phyloP scores from a whole-genome alignment of 2,329 filamentous ascomycete genomes.

The Chrysoporthe puriensis region DNA sequence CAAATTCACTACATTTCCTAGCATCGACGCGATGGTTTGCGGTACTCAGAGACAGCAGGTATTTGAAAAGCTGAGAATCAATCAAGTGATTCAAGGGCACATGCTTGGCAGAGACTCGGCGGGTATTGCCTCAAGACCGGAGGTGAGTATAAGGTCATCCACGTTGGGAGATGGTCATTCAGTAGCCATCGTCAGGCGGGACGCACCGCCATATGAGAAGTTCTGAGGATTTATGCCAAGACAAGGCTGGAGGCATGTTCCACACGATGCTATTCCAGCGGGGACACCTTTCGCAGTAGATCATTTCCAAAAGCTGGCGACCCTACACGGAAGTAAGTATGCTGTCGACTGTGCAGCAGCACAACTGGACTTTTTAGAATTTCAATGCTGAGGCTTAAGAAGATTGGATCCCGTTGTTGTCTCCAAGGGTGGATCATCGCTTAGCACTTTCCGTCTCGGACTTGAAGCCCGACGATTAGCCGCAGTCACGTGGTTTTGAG shows the following conservation, averaged over 20 bases:
- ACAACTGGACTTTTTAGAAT: background rate
- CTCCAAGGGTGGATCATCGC: background rate
- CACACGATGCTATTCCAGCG: background rate
- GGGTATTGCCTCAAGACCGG: background rate
- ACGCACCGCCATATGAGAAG: background rate
- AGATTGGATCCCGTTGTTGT: background rate
- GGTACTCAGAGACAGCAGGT: no score
- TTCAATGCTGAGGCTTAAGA: background rate
- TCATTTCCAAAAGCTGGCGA: background rate
- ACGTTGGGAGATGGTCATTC: background rate
- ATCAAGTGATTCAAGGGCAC: background rate
- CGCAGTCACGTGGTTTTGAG: conserved; percentile 5
- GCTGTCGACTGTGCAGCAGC: background rate
- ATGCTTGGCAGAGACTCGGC: background rate
- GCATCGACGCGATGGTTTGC: no score
- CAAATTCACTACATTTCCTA: no score
- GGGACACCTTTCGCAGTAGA: background rate
- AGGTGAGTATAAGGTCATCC: background rate
- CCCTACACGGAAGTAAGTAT: background rate
- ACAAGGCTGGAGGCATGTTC: background rate
- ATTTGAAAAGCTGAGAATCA: no score
- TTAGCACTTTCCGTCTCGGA: background rate
- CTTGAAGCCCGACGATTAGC: background rate
- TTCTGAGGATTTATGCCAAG: background rate
- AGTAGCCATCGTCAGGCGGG: background rate